Evolutionary conservation across 768 basidiomycete species (phyloP), one percentile per base, ranked within the genome.

Genomic region (Lentinula aciculospora): DNA sequence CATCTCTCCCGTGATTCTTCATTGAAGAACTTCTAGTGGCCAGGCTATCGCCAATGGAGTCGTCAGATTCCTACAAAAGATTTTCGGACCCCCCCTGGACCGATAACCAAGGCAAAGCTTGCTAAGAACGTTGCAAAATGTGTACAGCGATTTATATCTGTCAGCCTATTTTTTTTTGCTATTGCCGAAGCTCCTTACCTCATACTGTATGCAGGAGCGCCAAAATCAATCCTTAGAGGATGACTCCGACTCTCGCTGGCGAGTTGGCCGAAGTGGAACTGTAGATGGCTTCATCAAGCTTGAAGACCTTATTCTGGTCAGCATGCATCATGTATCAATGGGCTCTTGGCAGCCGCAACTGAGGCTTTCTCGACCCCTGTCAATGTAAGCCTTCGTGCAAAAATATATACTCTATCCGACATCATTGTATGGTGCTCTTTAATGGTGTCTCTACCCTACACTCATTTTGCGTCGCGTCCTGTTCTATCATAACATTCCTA

Each of bases 331-430:
- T 62, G 88, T 91, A 53, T 89, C 88, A 12, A 82, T 88, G 70
- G 89, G 89, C 10, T 85, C 84, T 57, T 92, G 89, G 89, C 89
- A 92, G 59, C 87, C 88, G 21, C 88, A 91, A 57, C 70, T 91
- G 45, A 79, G 87, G 66, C 74, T 90, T 34, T 68, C 73, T 37
- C 76, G 73, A 23, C 77, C 77, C 4, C 61, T 69, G 5, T 40
- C 21, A 9, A 12, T 45, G 31, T 44, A 45, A 39, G 13, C 19
- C 13, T 53, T 21, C n/a, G 19, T 15, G 19, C 13, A 23, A 54
- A 46, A 48, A 12, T 39, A 42, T 27, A 45, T 40, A 27, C 15
- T 37, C 17, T 25, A 25, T 28, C 17, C 17, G 23, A 37, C 39
- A 25, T 12, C 36, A 53, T 53, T 39, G 23, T 12, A 19, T 37